A percentile compares a stretch with the other conserved stretches of the same genome.
phyloP scores from a whole-genome alignment of 2,329 filamentous ascomycete species.

The Colletotrichum tabaci region DNA sequence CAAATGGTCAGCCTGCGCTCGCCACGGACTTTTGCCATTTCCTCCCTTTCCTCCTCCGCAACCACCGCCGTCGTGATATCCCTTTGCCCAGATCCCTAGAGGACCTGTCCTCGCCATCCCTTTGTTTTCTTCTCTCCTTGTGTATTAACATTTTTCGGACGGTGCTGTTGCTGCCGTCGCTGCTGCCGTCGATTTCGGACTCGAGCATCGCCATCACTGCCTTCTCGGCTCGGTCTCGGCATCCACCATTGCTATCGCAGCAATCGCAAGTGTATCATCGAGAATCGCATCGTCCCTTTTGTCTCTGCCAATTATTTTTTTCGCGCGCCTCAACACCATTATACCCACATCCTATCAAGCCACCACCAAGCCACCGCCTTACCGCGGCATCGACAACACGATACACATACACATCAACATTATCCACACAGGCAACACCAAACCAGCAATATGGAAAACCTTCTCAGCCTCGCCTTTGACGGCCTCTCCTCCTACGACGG shows the following conservation, averaged over 20 bases:
- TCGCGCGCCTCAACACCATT: conserved; percentile 10
- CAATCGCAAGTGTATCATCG: conserved; percentile 19
- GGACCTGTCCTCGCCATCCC: conserved; percentile 37
- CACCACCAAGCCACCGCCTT: conserved; percentile 13
- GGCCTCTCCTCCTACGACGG: conserved; percentile 95
- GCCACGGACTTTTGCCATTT: conserved; percentile 16
- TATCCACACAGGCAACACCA: conserved; percentile 10
- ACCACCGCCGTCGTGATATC: conserved; percentile 28
- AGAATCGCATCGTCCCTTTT: conserved; percentile 35
- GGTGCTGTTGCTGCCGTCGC: conserved; percentile 15
- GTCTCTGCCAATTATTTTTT: conserved; percentile 17
- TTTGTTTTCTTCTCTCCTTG: conserved; percentile 26
- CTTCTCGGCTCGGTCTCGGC: conserved; percentile 1
- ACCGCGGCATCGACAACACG: not conserved
- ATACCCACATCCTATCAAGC: conserved; percentile 38
- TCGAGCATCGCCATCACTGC: conserved; percentile 2
- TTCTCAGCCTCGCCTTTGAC: conserved; percentile 94
- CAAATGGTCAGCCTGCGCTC: conserved; percentile 29
- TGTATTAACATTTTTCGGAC: conserved; percentile 32
- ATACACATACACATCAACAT: not conserved
- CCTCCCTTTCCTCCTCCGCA: not conserved
- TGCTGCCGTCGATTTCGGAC: conserved; percentile 2
- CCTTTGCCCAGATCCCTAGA: conserved; percentile 21
- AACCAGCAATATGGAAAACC: conserved; percentile 80
- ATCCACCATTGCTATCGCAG: conserved; percentile 1